Evolutionary conservation across 2,329 filamentous ascomycete genomes (phyloP).

Genomic region (Coniosporium tulheliwenetii): DNA sequence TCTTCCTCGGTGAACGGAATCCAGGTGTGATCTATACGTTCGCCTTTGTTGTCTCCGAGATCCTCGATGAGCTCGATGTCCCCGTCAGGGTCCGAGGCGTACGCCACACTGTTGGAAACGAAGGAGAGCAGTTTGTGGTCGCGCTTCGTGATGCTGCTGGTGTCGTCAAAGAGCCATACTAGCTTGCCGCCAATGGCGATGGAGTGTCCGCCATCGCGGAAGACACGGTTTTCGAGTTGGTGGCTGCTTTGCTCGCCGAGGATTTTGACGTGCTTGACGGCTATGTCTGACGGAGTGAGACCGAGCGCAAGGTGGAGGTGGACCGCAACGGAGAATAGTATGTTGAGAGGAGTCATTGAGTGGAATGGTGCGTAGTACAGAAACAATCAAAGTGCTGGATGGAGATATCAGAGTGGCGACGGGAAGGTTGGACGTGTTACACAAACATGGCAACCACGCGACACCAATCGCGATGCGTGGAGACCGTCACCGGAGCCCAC

Average conservation of each 20-base stretch:
- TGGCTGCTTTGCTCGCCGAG: conserved; percentile 7
- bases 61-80: conserved; percentile 5
- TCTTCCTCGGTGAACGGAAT: conserved; percentile 8
- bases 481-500: too few relatives aligned
- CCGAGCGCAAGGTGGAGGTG: too few relatives aligned
- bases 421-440: too few relatives aligned
- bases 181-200: conserved; percentile 7
- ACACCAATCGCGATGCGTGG: too few relatives aligned
- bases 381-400: too few relatives aligned
- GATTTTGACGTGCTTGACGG: conserved; percentile 6
- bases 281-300: neutral
- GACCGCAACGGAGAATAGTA: too few relatives aligned
- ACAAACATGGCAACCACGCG: too few relatives aligned
- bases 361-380: too few relatives aligned
- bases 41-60: conserved; percentile 7
- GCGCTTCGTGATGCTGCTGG: conserved; percentile 6
- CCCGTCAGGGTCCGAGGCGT: conserved; percentile 1
- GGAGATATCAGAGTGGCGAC: too few relatives aligned
- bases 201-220: conserved; percentile 9
- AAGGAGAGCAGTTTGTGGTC: conserved; percentile 8
- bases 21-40: conserved; percentile 2
- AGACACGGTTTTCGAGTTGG: conserved; percentile 4
- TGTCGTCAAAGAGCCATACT: conserved; percentile 10
- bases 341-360: too few relatives aligned
- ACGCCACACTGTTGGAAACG: conserved; percentile 9